These are phyloP conservation scores for Eucalyptus albens DNA, from an alignment of 345 rosid genomes.

Conservation along the genomic window DNA sequence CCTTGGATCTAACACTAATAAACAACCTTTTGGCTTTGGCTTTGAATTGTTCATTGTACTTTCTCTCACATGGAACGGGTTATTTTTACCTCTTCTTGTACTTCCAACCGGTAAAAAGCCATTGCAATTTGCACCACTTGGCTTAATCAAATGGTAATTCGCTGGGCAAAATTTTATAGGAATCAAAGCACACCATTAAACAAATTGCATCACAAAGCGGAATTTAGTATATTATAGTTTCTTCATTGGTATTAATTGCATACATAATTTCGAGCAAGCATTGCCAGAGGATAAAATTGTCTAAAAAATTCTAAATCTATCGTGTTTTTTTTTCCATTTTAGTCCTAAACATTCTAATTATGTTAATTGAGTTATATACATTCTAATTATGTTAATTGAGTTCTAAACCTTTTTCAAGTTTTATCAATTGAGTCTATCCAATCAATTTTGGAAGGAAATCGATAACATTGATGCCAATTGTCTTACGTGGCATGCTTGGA, in stretches of 20 bases:
- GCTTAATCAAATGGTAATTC: neutral
- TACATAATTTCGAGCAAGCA: neutral
- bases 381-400: neutral
- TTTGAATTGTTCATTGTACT: neutral
- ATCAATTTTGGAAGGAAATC: neutral
- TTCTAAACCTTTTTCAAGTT: neutral
- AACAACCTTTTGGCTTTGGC: neutral
- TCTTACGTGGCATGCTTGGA: neutral
- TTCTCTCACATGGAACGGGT: neutral
- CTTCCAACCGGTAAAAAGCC: neutral
- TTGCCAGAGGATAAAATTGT: neutral
- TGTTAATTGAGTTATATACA: no score
- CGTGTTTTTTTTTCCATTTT: neutral
- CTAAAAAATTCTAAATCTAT: neutral
- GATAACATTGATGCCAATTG: fast-evolving
- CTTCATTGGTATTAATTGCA: neutral
- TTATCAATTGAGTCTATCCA: neutral
- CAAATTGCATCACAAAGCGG: neutral
- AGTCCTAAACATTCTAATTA: neutral
- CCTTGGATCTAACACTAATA: neutral
- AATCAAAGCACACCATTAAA: neutral
- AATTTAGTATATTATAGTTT: neutral
- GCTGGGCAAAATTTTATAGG: neutral
- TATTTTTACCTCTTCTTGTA: neutral
- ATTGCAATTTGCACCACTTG: neutral